Percentiles rank a stretch among this genome's conserved stretches.
These are phyloP conservation scores for Cucurbita moschata DNA, from an alignment of 306 rosid genomes.

Conservation along the genomic window DNA sequence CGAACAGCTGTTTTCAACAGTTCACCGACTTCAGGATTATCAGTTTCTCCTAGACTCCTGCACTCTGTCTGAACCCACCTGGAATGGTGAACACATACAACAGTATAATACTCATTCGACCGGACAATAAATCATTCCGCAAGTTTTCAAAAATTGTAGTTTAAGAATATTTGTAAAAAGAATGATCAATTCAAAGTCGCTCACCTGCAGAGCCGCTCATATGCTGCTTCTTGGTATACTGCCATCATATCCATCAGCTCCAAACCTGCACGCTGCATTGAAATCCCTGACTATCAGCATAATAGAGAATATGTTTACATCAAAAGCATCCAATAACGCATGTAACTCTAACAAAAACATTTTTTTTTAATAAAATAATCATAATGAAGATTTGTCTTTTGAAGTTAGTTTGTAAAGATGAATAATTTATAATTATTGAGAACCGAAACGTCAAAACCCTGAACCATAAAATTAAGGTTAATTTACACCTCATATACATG, in stretches of 20 bases:
- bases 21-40: slow-evolving; percentile 83
- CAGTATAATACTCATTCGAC: not conserved
- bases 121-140: not conserved
- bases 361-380: not conserved
- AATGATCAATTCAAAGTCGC: not conserved
- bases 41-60: slow-evolving; percentile 74
- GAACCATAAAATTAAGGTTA: not conserved
- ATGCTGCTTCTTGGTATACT: slow-evolving; percentile 95
- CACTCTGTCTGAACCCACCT: slow-evolving; percentile 99
- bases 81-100: slow-evolving; percentile 9
- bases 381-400: not conserved
- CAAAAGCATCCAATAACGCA: not conserved
- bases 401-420: not conserved
- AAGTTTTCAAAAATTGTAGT: not conserved
- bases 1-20: slow-evolving; percentile 78
- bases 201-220: slow-evolving; percentile 95
- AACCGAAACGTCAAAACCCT: not conserved
- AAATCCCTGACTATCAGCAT: slow-evolving; percentile 13
- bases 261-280: slow-evolving; percentile 79
- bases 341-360: not conserved
- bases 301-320: not conserved
- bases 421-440: not conserved
- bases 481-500: not conserved
- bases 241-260: slow-evolving; percentile 99
- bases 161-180: not conserved